Base-by-base conservation (phyloP, 164 flowering plant genomes). In the Echeveria elegans region DNA sequence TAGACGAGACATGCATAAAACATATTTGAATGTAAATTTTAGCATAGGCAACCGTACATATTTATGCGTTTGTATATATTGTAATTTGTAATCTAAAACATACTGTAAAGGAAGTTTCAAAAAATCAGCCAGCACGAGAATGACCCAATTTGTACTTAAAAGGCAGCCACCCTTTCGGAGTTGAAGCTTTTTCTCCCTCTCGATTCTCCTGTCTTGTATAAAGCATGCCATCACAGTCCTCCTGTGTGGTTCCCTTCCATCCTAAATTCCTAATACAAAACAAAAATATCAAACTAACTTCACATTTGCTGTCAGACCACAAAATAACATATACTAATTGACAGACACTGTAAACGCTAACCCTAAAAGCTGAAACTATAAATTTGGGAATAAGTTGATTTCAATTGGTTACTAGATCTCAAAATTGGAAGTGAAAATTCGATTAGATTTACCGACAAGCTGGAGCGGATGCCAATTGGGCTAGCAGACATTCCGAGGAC, bases 91-190 rank as follows among this genome's bases (percentile, higher is more conserved):
- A 53, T 47, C 5, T 47, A 47, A 5, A 47, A 6, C 19, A 23
- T 47, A 47, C 4, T 21, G 10, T 1, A 53, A 53, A 26, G 26
- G 31, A 11, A 53, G 4, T 24, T 53, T 26, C 4, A 26, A 15
- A 26, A 6, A 53, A 53, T 24, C 60, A 53, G 60, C 30, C 60
- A 24, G 30, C 29, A 53, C n/a, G 21, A n/a, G 5, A 26, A 50
- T 50, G 10, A 4, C 58, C 21, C 29, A 50, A 75, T 72, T 83
- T 94, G 85, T 89, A 94, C 75, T 89, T 94, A 72, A 89, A 94
- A 50, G 96, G 92, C 26, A 80, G 78, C 97, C 93, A 94, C 97
- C 97, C 91, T 61, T 89, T 94, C 34, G 98, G 93, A 63, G 98
- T 97, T 19, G 89, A 87, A 21, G 87, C 91, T 31, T 70, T 83